Percentiles rank a stretch among this genome's conserved stretches.
These are phyloP conservation scores for Entophlyctis luteolus DNA, from an alignment of 192 early-diverging fungal genomes.

Conservation along the genomic window DNA sequence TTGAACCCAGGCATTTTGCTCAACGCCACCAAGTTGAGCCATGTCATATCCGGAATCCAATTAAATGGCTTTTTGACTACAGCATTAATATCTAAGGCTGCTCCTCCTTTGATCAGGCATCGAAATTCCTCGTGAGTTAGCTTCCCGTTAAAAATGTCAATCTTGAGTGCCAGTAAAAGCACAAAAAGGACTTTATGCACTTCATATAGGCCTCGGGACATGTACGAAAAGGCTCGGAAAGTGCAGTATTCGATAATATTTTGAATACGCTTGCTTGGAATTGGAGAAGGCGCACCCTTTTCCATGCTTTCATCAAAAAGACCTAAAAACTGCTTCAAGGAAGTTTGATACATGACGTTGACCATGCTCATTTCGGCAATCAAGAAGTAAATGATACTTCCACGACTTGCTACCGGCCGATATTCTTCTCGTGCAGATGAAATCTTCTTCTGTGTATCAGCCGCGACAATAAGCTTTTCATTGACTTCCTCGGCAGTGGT, in stretches of 20 bases:
- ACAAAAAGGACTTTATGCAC: conserved; percentile 63
- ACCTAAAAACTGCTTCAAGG: conserved; percentile 62
- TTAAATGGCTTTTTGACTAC: conserved; percentile 66
- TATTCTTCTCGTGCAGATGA: conserved; percentile 62
- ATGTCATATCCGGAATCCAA: conserved; percentile 68
- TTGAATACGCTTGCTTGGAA: conserved; percentile 61
- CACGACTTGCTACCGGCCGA: conserved; percentile 57
- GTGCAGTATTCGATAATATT: conserved; percentile 68
- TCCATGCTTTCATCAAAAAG: conserved; percentile 69
- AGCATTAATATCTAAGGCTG: conserved; percentile 61
- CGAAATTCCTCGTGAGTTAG: conserved; percentile 60
- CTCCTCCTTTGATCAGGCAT: conserved; percentile 62
- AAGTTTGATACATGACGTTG: conserved; percentile 64
- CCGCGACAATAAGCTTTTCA: conserved; percentile 61
- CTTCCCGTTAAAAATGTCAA: conserved; percentile 54
- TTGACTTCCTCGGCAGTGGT: conserved; percentile 64
- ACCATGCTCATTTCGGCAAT: conserved; percentile 70
- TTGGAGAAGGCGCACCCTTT: conserved; percentile 57
- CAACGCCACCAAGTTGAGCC: conserved; percentile 60
- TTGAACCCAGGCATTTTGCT: conserved; percentile 62
- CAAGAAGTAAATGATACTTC: conserved; percentile 63
- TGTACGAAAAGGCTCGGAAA: conserved; percentile 56
- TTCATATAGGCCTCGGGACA: conserved; percentile 60
- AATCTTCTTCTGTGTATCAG: conserved; percentile 68
- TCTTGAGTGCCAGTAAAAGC: conserved; percentile 57